phyloP scores from a whole-genome alignment of 108 stramenopile genomes.

The Conticribra weissflogii region DNA sequence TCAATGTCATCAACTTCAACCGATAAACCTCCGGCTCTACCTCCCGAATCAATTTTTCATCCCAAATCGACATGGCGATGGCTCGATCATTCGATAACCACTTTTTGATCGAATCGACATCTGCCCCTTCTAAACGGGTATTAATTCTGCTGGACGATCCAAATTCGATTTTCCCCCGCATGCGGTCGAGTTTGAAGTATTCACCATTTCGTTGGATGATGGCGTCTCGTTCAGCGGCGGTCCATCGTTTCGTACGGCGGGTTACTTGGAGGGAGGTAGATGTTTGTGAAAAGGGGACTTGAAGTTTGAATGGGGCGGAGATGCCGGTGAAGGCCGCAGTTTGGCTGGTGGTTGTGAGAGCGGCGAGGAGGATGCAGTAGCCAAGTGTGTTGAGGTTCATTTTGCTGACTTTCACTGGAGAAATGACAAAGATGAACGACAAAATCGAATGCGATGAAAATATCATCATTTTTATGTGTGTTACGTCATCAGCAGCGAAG shows the following conservation, averaged over 20 bases:
- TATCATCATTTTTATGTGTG: too few relatives aligned
- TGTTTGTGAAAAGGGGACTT: conserved; percentile 1
- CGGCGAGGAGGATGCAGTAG: too few relatives aligned
- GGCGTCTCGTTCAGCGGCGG: conserved; percentile 53
- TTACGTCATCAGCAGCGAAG: too few relatives aligned
- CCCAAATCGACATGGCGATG: conserved; percentile 79
- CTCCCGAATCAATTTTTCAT: conserved; percentile 60
- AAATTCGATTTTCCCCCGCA: conserved; percentile 66
- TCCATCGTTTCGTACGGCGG: conserved; percentile 32
- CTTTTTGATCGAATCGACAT: conserved; percentile 39
- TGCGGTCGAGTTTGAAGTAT: conserved; percentile 68
- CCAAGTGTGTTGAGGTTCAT: too few relatives aligned
- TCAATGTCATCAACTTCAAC: conserved; percentile 75
- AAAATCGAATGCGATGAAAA: too few relatives aligned
- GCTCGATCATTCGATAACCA: conserved; percentile 71
- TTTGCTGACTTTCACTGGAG: too few relatives aligned
- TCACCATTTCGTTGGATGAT: conserved; percentile 69
- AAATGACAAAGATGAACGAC: too few relatives aligned
- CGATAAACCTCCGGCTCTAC: conserved; percentile 59
- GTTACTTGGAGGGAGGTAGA: conserved; percentile 7
- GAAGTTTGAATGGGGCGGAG: not conserved
- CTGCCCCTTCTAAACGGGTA: conserved; percentile 52
- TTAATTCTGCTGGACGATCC: conserved; percentile 66
- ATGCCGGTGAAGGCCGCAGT: too few relatives aligned
- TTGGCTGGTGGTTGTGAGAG: too few relatives aligned